Evolutionary conservation across 768 basidiomycete species (phyloP).

Genomic region (Dacryopinax primogenitus): DNA sequence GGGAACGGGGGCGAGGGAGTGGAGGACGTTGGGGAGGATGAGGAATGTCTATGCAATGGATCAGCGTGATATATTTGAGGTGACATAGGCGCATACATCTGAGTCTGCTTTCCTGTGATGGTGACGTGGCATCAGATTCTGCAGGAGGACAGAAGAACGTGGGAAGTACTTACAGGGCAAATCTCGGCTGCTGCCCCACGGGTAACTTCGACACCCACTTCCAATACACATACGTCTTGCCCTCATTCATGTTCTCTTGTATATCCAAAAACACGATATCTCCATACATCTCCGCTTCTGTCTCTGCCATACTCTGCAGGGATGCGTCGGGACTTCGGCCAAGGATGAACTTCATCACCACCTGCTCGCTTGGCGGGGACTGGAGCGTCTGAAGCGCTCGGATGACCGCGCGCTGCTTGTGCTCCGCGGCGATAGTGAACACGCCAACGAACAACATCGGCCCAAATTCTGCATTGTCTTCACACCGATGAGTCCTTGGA

Average conservation of each 20-base stretch:
- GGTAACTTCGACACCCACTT: constrained; percentile 44
- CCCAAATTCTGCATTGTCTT: neutral
- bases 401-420: constrained; percentile 76
- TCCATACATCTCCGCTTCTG: constrained; percentile 36
- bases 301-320: neutral
- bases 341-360: neutral
- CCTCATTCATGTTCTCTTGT: constrained; percentile 89
- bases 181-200: neutral
- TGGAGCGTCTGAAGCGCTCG: constrained; percentile 26
- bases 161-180: neutral
- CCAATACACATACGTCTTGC: constrained; percentile 86
- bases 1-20: neutral
- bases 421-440: constrained; percentile 73
- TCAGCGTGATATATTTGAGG: neutral
- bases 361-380: neutral
- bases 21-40: neutral
- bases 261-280: constrained; percentile 77
- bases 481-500: neutral
- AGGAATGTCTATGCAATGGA: neutral
- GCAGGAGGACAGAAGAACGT: neutral
- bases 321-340: neutral
- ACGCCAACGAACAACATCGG: constrained; percentile 60
- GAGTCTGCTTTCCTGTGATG: neutral
- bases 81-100: neutral
- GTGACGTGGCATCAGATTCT: neutral